Percentiles rank a stretch among this genome's conserved stretches.
These are phyloP conservation scores for Penicillium tannophilum DNA, from an alignment of 495 filamentous ascomycete species.

Conservation along the genomic window DNA sequence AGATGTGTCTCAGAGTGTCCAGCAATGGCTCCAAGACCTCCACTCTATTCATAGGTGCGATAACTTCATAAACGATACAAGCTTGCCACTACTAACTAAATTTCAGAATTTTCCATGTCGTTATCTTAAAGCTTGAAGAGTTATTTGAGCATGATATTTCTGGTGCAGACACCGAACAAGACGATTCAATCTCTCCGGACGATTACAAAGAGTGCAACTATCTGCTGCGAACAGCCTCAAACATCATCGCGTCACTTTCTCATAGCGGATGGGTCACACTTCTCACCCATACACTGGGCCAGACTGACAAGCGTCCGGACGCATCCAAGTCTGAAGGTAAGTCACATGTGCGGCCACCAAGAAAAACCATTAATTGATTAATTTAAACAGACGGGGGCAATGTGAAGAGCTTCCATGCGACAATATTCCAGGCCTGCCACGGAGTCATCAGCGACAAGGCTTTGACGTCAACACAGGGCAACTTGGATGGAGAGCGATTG, in stretches of 20 bases:
- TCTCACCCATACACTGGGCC: conserved; percentile 36
- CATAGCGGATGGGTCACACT: conserved; percentile 47
- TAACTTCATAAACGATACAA: not conserved
- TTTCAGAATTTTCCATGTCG: conserved; percentile 43
- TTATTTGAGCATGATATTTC: conserved; percentile 33
- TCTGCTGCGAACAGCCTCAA: conserved; percentile 73
- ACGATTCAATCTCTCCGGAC: conserved; percentile 43
- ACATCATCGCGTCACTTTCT: conserved; percentile 58
- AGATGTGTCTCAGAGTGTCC: conserved; percentile 73
- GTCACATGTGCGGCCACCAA: conserved; percentile 5
- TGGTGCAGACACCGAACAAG: conserved; percentile 16
- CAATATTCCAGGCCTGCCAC: conserved; percentile 40
- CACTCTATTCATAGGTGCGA: conserved; percentile 50
- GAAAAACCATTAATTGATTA: conserved; percentile 3
- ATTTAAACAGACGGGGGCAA: conserved; percentile 28
- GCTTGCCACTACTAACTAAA: conserved; percentile 15
- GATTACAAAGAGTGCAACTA: conserved; percentile 79
- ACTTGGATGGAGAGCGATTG: conserved; percentile 45
- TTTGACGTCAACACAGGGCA: conserved; percentile 11
- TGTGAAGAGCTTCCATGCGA: conserved; percentile 40
- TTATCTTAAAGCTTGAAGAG: conserved; percentile 42
- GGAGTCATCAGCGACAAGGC: conserved; percentile 33
- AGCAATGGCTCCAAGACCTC: conserved; percentile 80
- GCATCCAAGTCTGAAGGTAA: conserved; percentile 34
- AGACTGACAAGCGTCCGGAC: conserved; percentile 36